phyloP scores from a whole-genome alignment of 345 rosid species.

The Barbarea vulgaris region DNA sequence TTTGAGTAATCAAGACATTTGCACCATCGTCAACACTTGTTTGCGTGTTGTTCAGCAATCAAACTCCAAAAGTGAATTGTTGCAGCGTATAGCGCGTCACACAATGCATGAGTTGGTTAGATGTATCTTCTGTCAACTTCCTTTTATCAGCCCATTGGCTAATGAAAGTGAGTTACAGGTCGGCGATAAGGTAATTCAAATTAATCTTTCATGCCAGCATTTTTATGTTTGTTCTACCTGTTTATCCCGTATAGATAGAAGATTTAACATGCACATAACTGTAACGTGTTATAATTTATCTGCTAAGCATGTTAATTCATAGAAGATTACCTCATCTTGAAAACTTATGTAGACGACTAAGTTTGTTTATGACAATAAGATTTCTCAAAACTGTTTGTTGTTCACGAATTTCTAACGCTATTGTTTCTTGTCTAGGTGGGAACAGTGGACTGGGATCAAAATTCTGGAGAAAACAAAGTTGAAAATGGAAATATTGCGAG shows the following conservation, averaged over 20 bases:
- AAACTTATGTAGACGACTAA: conserved; percentile 12
- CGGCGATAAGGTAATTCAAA: conserved; percentile 45
- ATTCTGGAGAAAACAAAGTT: conserved; percentile 42
- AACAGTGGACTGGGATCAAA: conserved; percentile 42
- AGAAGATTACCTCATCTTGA: conserved; percentile 8
- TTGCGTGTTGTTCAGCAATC: conserved; percentile 81
- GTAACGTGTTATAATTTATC: neutral
- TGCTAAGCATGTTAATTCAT: neutral
- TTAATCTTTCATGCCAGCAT: neutral
- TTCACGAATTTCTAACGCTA: conserved; percentile 25
- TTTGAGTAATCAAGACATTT: conserved; percentile 71
- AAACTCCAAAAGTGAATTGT: conserved; percentile 66
- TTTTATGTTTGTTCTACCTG: conserved; percentile 3
- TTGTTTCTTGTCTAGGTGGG: conserved; percentile 47
- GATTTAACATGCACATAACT: neutral
- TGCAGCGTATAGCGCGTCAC: conserved; percentile 75
- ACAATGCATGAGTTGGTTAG: conserved; percentile 76
- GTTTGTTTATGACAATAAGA: neutral
- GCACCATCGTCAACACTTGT: conserved; percentile 68
- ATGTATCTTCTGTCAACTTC: conserved; percentile 72
- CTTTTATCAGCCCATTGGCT: conserved; percentile 41
- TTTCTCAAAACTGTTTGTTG: conserved; percentile 5
- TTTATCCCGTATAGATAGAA: conserved; percentile 15
- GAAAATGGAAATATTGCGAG: conserved; percentile 50
- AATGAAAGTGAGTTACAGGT: conserved; percentile 35